Evolutionary conservation across 202 grass and related monocot species (phyloP).

Genomic region (Cymbopogon flexuosus): DNA sequence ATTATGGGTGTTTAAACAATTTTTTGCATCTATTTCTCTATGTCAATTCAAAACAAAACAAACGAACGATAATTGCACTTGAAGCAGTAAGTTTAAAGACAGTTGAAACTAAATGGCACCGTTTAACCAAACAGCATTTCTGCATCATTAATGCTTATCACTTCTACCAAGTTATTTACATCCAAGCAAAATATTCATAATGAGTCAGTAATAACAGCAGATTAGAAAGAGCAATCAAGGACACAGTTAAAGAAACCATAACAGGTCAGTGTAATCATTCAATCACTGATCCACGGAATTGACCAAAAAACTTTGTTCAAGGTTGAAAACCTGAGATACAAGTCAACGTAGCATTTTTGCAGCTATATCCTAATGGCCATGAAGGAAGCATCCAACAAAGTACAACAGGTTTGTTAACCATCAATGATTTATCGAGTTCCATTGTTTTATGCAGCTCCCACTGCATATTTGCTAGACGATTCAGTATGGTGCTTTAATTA

Average conservation of each 20-base stretch:
- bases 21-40: too few species aligned
- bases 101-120: too few species aligned
- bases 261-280: neutral
- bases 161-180: neutral
- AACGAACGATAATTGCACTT: too few species aligned
- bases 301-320: too few species aligned
- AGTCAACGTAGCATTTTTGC: neutral
- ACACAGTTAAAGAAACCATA: neutral
- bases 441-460: neutral
- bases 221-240: neutral
- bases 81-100: too few species aligned
- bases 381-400: neutral
- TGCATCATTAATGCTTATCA: neutral
- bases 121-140: neutral
- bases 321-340: neutral
- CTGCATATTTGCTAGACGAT: conserved; percentile 14
- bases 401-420: neutral
- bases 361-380: neutral
- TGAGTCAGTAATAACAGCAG: neutral
- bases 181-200: neutral
- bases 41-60: too few species aligned
- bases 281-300: too few species aligned
- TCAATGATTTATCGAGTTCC: neutral
- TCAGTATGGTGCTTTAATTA: neutral
- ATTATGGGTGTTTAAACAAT: conserved; percentile 1